Evolutionary conservation across 371 early-diverging fungal genomes (phyloP).

Genomic region (Smittium culicis): DNA sequence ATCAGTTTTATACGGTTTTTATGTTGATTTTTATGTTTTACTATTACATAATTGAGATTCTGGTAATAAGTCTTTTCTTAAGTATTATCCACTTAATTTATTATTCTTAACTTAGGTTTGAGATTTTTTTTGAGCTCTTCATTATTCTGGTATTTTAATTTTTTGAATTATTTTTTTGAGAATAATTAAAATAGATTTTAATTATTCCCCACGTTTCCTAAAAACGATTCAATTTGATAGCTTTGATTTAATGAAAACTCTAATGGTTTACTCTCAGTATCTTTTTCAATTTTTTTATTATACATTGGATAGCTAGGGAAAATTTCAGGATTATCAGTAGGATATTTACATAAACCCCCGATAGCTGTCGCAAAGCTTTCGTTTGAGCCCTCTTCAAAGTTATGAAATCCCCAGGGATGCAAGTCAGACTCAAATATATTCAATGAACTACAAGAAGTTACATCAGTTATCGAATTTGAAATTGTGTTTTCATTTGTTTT

Average conservation of each 20-base stretch:
- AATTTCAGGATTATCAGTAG: background rate
- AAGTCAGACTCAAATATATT: background rate
- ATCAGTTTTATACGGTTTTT: no score
- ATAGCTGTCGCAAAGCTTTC: background rate
- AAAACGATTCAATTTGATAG: background rate
- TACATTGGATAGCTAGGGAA: background rate
- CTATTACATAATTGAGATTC: no score
- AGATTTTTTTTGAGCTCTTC: no score
- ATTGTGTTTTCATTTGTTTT: background rate
- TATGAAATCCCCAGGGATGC: background rate
- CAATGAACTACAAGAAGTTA: background rate
- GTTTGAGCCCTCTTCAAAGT: background rate
- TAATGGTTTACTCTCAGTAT: background rate
- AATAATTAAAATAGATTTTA: no score
- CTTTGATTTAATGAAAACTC: background rate
- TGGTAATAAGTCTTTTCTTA: no score
- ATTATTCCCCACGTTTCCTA: no score
- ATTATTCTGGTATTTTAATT: no score
- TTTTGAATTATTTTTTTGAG: no score
- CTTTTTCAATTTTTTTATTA: background rate
- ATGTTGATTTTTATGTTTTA: no score
- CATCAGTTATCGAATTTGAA: background rate
- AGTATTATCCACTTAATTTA: no score
- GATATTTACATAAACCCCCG: background rate
- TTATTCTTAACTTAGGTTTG: no score